Conservation (phyloP, 1,139 yeast species). For the Groenewaldozyma sp. region DNA sequence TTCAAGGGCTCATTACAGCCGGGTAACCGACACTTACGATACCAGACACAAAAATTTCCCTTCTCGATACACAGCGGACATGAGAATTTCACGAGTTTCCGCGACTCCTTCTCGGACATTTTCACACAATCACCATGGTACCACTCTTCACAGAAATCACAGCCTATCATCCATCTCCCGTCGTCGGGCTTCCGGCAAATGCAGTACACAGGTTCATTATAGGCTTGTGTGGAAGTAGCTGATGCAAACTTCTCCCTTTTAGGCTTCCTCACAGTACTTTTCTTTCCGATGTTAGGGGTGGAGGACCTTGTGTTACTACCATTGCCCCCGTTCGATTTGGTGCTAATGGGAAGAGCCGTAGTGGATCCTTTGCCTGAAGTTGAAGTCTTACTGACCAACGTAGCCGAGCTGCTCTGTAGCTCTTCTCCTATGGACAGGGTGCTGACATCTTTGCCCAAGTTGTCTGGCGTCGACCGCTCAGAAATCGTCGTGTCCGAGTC, state of each 20-base stretch:
- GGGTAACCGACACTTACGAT: slow-evolving; percentile 59
- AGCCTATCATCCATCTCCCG: slow-evolving; percentile 77
- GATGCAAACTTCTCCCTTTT: neutral
- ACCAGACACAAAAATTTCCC: slow-evolving; percentile 44
- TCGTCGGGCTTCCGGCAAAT: slow-evolving; percentile 70
- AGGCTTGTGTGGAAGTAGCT: too few relatives aligned
- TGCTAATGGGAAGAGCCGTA: too few relatives aligned
- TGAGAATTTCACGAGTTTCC: slow-evolving; percentile 54
- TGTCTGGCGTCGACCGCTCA: neutral
- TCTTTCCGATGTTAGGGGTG: too few relatives aligned
- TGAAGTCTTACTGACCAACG: too few relatives aligned
- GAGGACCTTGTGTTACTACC: too few relatives aligned
- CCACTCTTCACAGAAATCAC: slow-evolving; percentile 97
- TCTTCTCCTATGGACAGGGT: too few relatives aligned
- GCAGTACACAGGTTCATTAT: slow-evolving; percentile 53
- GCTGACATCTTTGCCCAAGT: too few relatives aligned
- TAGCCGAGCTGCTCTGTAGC: too few relatives aligned
- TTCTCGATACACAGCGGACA: slow-evolving; percentile 67
- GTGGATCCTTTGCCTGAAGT: too few relatives aligned
- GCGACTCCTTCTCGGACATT: slow-evolving; percentile 43
- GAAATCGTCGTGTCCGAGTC: neutral
- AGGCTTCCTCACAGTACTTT: neutral
- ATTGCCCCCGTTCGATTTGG: too few relatives aligned
- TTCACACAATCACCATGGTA: slow-evolving; percentile 76
- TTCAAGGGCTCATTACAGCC: slow-evolving; percentile 53